A percentile compares a stretch with the other conserved stretches of the same genome.
These are phyloP conservation scores for Candida suzukii DNA, from an alignment of 805 yeast species.

Conservation along the genomic window DNA sequence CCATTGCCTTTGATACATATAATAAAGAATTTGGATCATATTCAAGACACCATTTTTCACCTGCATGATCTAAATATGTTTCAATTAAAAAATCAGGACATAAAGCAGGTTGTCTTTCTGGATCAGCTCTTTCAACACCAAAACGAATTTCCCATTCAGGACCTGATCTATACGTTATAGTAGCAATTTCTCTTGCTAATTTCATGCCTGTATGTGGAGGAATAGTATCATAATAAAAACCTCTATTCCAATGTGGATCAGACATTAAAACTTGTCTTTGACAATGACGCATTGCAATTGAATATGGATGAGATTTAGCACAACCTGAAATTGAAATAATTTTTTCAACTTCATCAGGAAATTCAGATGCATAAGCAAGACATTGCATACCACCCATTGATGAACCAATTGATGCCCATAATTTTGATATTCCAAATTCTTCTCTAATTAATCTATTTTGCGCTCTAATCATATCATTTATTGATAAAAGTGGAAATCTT, in stretches of 20 bases:
- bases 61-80: constrained; percentile 90
- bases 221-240: constrained; percentile 61
- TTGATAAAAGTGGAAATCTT: constrained; percentile 76
- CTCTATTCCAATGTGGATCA: constrained; percentile 92
- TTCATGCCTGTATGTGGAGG: constrained; percentile 97
- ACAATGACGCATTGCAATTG: constrained; percentile 88
- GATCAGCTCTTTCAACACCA: constrained; percentile 83
- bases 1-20: constrained; percentile 92
- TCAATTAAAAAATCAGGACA: constrained; percentile 93
- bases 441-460: constrained; percentile 64
- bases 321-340: constrained; percentile 84
- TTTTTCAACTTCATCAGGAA: constrained; percentile 66
- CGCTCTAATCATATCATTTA: constrained; percentile 88
- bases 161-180: constrained; percentile 89
- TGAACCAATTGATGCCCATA: constrained; percentile 80
- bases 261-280: constrained; percentile 92
- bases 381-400: constrained; percentile 99
- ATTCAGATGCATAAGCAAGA: constrained; percentile 78
- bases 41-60: constrained; percentile 86
- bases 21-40: constrained; percentile 87
- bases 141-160: constrained; percentile 96
- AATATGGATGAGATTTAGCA: constrained; percentile 89
- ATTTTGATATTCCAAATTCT: constrained; percentile 53
- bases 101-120: constrained; percentile 69
- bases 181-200: constrained; percentile 87